Conservation (phyloP, 2,329 filamentous ascomycete genomes). For the Setomelanomma holmii region DNA sequence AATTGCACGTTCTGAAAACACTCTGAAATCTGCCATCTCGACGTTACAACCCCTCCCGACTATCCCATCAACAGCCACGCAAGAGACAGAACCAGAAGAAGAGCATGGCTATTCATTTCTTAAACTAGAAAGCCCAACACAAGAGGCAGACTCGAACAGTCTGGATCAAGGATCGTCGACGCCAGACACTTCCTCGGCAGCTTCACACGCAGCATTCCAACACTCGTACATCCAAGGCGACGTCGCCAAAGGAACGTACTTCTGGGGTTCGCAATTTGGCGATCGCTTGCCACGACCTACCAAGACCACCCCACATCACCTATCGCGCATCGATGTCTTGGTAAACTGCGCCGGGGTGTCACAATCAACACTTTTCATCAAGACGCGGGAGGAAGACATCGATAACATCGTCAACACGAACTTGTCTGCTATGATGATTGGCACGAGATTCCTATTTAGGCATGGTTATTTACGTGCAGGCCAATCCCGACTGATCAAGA, state of each 20-base stretch:
- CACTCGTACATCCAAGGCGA: constrained; percentile 38
- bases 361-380: constrained; percentile 69
- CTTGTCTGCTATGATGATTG: constrained; percentile 69
- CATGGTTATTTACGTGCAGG: constrained; percentile 27
- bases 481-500: no score
- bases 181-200: not conserved
- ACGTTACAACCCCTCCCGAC: constrained; percentile 20
- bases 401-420: constrained; percentile 72
- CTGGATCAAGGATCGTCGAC: no score
- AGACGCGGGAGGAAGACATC: constrained; percentile 60
- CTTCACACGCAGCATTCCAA: constrained; percentile 5
- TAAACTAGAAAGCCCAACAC: no score
- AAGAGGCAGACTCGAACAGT: no score
- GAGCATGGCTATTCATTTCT: no score
- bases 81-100: no score
- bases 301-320: no score
- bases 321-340: constrained; percentile 58
- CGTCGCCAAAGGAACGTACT: constrained; percentile 10
- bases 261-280: no score
- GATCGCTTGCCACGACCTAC: no score
- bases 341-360: constrained; percentile 82
- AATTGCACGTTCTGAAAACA: constrained; percentile 35
- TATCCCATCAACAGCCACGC: not conserved
- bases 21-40: constrained; percentile 31
- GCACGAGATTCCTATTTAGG: constrained; percentile 62